Percentiles rank a stretch among this genome's conserved stretches.
Evolutionary conservation across 1,284 basidiomycete species (phyloP).

Genomic region (Psilocybe mexicana): DNA sequence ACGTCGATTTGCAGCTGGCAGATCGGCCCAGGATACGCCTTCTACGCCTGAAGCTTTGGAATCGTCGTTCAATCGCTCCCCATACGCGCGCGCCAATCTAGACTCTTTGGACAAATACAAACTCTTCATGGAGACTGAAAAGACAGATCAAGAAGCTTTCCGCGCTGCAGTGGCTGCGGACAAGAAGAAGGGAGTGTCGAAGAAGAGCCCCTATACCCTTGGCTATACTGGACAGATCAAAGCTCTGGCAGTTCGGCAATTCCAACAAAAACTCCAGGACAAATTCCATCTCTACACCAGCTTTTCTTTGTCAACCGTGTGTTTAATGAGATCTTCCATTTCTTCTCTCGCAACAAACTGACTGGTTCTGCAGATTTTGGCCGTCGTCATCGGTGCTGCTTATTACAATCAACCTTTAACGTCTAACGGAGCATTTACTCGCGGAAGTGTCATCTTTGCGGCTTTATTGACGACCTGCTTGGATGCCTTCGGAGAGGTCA

Average conservation of each 20-base stretch:
- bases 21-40: constrained; percentile 66
- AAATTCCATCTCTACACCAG: constrained; percentile 79
- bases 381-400: constrained; percentile 76
- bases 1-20: constrained; percentile 78
- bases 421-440: constrained; percentile 82
- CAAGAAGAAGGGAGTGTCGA: constrained; percentile 82
- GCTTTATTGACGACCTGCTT: constrained; percentile 75
- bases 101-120: constrained; percentile 66
- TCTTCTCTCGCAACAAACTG: not conserved
- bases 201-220: constrained; percentile 87
- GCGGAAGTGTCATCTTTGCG: constrained; percentile 80
- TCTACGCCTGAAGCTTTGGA: constrained; percentile 75
- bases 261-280: constrained; percentile 81
- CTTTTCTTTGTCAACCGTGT: constrained; percentile 55
- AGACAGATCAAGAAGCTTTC: constrained; percentile 74
- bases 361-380: constrained; percentile 41
- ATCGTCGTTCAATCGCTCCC: constrained; percentile 62
- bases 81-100: constrained; percentile 49
- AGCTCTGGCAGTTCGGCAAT: constrained; percentile 75
- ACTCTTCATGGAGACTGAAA: constrained; percentile 59
- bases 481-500: constrained; percentile 76
- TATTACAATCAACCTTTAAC: constrained; percentile 75
- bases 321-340: not conserved
- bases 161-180: constrained; percentile 73
- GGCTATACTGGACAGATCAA: constrained; percentile 75